Percentiles rank a stretch among this genome's conserved stretches.
Conservation (phyloP, 345 rosid species). For the Moricandia arvensis region DNA sequence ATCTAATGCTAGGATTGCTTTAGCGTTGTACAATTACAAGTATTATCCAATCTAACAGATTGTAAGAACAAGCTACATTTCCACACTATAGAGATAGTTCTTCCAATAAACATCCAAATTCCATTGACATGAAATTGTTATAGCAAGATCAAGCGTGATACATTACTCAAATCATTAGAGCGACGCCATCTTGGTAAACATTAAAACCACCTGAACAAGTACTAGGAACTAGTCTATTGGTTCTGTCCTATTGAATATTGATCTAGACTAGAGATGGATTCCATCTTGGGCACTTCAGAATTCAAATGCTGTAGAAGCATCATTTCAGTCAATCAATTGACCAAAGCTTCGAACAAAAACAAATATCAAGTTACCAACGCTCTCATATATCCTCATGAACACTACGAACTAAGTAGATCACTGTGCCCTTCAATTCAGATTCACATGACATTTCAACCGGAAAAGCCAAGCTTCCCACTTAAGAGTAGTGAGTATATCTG, state of each 20-base stretch:
- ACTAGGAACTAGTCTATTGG: background rate
- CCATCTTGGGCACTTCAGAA: background rate
- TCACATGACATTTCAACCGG: background rate
- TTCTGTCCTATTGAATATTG: background rate
- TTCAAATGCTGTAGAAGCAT: background rate
- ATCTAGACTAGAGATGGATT: background rate
- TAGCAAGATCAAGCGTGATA: background rate
- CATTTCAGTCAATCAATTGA: background rate
- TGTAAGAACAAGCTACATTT: background rate
- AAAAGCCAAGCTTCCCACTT: background rate
- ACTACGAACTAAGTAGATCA: background rate
- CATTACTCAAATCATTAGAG: background rate
- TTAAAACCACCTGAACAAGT: background rate
- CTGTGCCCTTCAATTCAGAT: background rate
- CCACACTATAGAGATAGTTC: background rate
- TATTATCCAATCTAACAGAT: background rate
- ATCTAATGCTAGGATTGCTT: background rate
- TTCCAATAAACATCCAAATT: background rate
- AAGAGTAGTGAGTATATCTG: background rate
- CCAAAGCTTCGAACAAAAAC: background rate
- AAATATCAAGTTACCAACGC: background rate
- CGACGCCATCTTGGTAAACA: background rate
- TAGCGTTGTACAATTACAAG: background rate
- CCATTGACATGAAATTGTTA: background rate
- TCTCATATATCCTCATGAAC: background rate